These are phyloP conservation scores for Ophiostoma tasmaniense DNA, from an alignment of 2,329 filamentous ascomycete genomes.

Conservation along the genomic window DNA sequence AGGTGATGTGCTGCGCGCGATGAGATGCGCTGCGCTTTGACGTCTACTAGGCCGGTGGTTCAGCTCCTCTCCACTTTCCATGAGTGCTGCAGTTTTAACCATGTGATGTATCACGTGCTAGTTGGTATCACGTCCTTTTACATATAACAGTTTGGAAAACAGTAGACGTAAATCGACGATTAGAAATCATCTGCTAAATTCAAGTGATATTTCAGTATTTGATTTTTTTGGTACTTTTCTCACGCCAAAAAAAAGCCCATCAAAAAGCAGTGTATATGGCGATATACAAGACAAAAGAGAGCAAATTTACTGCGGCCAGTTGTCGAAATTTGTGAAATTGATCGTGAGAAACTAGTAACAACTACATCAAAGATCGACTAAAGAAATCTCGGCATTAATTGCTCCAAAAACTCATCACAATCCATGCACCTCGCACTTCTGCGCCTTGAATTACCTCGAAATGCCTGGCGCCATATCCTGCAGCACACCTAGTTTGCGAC, in stretches of 20 bases:
- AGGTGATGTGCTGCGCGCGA: not conserved
- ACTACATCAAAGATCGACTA: no score
- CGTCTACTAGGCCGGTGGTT: not conserved
- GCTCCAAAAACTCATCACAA: not conserved
- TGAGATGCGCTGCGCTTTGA: not conserved
- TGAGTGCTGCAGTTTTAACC: not conserved
- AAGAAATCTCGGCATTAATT: not conserved
- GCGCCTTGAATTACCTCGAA: not conserved
- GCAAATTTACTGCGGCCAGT: not conserved
- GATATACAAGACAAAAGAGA: not conserved
- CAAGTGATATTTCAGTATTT: not conserved
- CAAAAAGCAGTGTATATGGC: no score
- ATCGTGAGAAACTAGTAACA: no score
- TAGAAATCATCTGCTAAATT: not conserved
- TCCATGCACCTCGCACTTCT: not conserved
- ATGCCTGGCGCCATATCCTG: not conserved
- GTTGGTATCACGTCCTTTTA: not conserved
- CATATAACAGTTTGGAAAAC: not conserved
- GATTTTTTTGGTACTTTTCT: no score
- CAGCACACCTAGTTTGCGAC: not conserved
- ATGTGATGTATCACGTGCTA: not conserved
- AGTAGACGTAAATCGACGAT: no score
- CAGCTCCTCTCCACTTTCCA: not conserved
- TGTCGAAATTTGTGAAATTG: not conserved
- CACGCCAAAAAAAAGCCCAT: no score